A percentile compares a stretch with the other conserved stretches of the same genome.
Conservation (phyloP, 1,284 basidiomycete species). For the Fistulinella cinereoalba region DNA sequence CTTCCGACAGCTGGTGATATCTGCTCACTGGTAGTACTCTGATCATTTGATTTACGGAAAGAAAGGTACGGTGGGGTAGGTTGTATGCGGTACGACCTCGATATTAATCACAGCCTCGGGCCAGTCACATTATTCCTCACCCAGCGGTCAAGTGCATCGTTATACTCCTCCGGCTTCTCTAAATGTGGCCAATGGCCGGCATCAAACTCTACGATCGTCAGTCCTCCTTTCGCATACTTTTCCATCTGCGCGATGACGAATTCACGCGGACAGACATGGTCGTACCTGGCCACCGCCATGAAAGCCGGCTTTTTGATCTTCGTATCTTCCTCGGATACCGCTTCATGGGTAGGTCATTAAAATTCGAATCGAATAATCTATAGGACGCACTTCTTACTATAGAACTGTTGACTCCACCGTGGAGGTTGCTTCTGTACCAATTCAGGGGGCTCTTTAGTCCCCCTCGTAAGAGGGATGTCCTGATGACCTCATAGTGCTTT, state of each 20-base stretch:
- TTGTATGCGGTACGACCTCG: too few species aligned
- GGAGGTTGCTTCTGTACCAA: slow-evolving; percentile 28
- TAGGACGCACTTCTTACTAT: slow-evolving; percentile 21
- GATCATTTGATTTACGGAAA: too few species aligned
- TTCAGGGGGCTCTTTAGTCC: slow-evolving; percentile 32
- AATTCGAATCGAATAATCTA: background rate
- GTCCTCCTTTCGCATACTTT: slow-evolving; percentile 29
- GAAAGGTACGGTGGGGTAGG: too few species aligned
- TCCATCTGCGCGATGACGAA: slow-evolving; percentile 23
- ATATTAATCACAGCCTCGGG: too few species aligned
- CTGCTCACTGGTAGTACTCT: too few species aligned
- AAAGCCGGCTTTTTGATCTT: slow-evolving; percentile 31
- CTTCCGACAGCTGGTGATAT: too few species aligned
- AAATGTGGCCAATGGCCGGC: slow-evolving; percentile 32
- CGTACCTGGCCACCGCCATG: slow-evolving; percentile 31
- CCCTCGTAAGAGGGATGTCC: slow-evolving; percentile 22
- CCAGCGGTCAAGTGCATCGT: slow-evolving; percentile 33
- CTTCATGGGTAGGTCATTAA: slow-evolving; percentile 15
- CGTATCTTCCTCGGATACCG: slow-evolving; percentile 21
- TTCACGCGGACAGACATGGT: slow-evolving; percentile 25
- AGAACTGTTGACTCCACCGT: slow-evolving; percentile 24
- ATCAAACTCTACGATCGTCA: slow-evolving; percentile 31
- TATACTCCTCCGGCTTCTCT: slow-evolving; percentile 30
- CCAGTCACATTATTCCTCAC: too few species aligned
- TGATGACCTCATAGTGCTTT: slow-evolving; percentile 29